Conservation (phyloP, 208 protist genomes). For the Herpetomonas samuelpessoai region DNA sequence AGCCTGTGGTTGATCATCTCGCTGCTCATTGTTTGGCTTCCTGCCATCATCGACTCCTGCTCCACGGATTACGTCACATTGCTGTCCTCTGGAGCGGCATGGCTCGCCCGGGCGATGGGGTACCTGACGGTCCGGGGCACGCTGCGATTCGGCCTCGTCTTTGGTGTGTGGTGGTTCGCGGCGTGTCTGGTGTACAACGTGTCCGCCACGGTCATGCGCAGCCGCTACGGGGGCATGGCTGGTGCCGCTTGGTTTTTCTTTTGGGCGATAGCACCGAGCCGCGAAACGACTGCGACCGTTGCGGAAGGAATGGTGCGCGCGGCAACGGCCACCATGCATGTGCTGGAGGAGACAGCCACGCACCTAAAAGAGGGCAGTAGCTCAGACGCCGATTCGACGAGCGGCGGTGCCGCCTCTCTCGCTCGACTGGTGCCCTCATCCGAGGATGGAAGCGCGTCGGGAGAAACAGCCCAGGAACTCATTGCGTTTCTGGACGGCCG, state of each 20-base stretch:
- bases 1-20: constrained; percentile 78
- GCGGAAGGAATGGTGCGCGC: background rate
- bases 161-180: constrained; percentile 72
- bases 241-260: constrained; percentile 25
- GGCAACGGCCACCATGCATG: background rate
- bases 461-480: constrained; percentile 14
- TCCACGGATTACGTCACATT: constrained; percentile 64
- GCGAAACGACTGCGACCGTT: constrained; percentile 2
- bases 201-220: constrained; percentile 31
- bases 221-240: constrained; percentile 51
- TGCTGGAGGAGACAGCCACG: background rate
- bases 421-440: constrained; percentile 8
- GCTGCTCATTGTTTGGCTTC: constrained; percentile 76
- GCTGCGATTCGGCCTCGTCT: constrained; percentile 37
- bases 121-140: constrained; percentile 24
- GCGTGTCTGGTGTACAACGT: constrained; percentile 43
- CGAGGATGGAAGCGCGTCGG: constrained; percentile 6
- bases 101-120: constrained; percentile 42
- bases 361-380: background rate
- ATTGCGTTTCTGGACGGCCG: constrained; percentile 19
- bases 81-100: constrained; percentile 37
- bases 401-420: background rate
- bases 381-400: background rate
- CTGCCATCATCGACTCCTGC: constrained; percentile 78
- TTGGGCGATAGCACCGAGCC: constrained; percentile 16